These are phyloP conservation scores for Endothia cerciana DNA, from an alignment of 2,329 filamentous ascomycete genomes.

Conservation along the genomic window DNA sequence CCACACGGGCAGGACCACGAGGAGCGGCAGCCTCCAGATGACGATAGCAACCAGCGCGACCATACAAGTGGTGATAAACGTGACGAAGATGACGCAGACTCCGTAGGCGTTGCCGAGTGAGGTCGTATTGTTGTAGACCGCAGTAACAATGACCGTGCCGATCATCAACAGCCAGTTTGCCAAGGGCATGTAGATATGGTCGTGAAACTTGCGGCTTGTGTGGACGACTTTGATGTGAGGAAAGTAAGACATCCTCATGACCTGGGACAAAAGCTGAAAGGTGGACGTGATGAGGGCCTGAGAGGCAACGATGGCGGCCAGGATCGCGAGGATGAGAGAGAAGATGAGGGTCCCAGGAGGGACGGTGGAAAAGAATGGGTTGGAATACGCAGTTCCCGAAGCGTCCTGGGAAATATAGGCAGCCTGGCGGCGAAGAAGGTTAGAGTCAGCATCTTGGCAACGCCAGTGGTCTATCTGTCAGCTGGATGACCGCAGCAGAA, in stretches of 20 bases:
- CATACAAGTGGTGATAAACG: slow-evolving; percentile 77
- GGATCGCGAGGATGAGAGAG: slow-evolving; percentile 67
- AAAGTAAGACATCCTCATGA: slow-evolving; percentile 74
- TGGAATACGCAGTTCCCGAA: slow-evolving; percentile 61
- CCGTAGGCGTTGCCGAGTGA: slow-evolving; percentile 75
- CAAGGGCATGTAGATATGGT: slow-evolving; percentile 76
- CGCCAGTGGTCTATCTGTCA: background rate
- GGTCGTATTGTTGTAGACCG: slow-evolving; percentile 74
- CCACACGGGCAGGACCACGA: slow-evolving; percentile 64
- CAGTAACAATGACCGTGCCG: slow-evolving; percentile 74
- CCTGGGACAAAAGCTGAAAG: slow-evolving; percentile 71
- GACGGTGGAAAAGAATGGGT: slow-evolving; percentile 75
- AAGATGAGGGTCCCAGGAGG: slow-evolving; percentile 71
- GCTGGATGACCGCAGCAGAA: no score
- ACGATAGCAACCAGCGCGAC: slow-evolving; percentile 72
- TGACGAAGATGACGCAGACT: slow-evolving; percentile 79
- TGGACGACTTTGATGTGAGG: slow-evolving; percentile 76
- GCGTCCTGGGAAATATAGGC: slow-evolving; percentile 67
- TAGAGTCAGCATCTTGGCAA: background rate
- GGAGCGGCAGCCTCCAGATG: slow-evolving; percentile 68
- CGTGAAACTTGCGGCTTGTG: slow-evolving; percentile 70
- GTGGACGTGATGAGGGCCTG: slow-evolving; percentile 79
- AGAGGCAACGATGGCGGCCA: slow-evolving; percentile 75
- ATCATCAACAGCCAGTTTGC: slow-evolving; percentile 80
- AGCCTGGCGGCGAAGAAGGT: slow-evolving; percentile 53